Conservation (phyloP, 2,329 filamentous ascomycete genomes). For the Cryphonectria radicalis region DNA sequence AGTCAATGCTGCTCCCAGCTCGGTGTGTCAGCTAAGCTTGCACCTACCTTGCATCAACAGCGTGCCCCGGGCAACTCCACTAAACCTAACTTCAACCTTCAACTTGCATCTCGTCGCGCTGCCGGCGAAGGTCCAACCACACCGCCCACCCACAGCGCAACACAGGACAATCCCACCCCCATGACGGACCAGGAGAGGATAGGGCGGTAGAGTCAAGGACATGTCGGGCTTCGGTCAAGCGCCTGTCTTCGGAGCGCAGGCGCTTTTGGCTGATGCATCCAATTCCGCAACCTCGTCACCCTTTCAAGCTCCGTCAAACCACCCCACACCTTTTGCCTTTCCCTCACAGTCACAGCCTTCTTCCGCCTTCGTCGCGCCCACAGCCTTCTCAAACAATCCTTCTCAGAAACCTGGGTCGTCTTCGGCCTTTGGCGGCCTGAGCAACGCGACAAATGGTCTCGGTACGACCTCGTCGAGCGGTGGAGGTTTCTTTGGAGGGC, state of each 20-base stretch:
- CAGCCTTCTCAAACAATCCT: not conserved
- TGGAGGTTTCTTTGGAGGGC: conserved; percentile 21
- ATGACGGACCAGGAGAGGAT: conserved; percentile 13
- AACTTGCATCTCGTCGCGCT: conserved; percentile 5
- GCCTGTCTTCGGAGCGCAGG: conserved; percentile 30
- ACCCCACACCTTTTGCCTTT: conserved; percentile 22
- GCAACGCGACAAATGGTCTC: conserved; percentile 16
- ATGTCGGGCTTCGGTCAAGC: conserved; percentile 31
- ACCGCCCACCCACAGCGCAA: conserved; percentile 12
- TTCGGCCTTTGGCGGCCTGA: conserved; percentile 14
- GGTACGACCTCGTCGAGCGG: conserved; percentile 9
- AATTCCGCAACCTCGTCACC: conserved; percentile 24
- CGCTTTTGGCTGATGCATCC: conserved; percentile 27
- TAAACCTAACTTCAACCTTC: conserved; percentile 5
- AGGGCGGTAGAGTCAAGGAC: conserved; percentile 19
- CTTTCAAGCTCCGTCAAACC: conserved; percentile 28
- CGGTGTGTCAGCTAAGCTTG: conserved; percentile 12
- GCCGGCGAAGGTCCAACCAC: conserved; percentile 13
- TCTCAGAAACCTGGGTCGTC: conserved; percentile 4
- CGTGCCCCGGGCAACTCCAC: conserved; percentile 22
- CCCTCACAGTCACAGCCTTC: conserved; percentile 15
- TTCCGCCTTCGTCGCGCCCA: conserved; percentile 24
- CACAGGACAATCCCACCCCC: not conserved
- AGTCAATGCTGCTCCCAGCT: conserved; percentile 18
- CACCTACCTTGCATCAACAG: conserved; percentile 22